Evolutionary conservation across 257 asterid genomes (phyloP).

Genomic region (Penstemon davidsonii): DNA sequence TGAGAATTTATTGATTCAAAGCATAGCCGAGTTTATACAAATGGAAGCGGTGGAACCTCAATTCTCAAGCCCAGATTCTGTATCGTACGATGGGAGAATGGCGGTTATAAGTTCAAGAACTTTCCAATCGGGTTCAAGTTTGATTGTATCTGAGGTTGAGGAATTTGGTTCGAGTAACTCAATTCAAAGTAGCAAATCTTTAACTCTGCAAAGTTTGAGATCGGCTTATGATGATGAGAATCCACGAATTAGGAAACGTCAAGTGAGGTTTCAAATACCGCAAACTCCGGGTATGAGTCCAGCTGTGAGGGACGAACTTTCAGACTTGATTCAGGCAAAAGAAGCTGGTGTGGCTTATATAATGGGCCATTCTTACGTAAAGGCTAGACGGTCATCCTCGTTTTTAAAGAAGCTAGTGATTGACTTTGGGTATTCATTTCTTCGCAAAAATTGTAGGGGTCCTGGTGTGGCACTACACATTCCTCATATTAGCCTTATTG

Average conservation of each 20-base stretch:
- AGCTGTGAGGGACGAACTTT: conserved; percentile 69
- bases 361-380: conserved; percentile 59
- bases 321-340: conserved; percentile 75
- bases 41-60: conserved; percentile 91
- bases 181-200: conserved; percentile 69
- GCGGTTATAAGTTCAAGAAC: conserved; percentile 74
- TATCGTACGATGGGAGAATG: conserved; percentile 85
- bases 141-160: conserved; percentile 49
- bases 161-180: conserved; percentile 36
- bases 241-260: conserved; percentile 69
- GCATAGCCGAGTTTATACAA: conserved; percentile 90
- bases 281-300: conserved; percentile 60
- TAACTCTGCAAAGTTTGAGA: conserved; percentile 66
- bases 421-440: conserved; percentile 57
- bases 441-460: conserved; percentile 58
- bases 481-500: conserved; percentile 62
- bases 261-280: conserved; percentile 61
- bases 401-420: conserved; percentile 51
- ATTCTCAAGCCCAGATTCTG: conserved; percentile 55
- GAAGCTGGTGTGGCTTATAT: conserved; percentile 73
- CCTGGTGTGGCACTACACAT: conserved; percentile 58
- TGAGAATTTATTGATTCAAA: conserved; percentile 72
- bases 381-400: conserved; percentile 57
- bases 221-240: conserved; percentile 72
- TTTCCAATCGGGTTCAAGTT: conserved; percentile 43